Evolutionary conservation across 164 flowering plant species (phyloP), one percentile per base, ranked within the genome.

Genomic region (Macadamia integrifolia): DNA sequence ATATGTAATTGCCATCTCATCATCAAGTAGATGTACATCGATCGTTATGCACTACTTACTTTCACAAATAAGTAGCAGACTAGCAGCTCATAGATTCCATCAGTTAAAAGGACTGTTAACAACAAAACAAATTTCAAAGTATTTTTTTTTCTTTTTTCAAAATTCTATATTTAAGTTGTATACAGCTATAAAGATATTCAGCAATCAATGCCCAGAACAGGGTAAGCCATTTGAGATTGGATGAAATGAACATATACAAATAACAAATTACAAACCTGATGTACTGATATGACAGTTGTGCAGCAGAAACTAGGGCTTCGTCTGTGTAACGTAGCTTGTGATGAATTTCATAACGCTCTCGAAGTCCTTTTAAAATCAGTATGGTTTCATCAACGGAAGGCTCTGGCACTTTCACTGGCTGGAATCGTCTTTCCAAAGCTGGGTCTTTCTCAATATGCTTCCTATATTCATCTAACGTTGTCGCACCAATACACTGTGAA

Each of bases 391-490:
- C 96, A 23, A 94, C 99, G 52, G 93, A 60, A 42, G 99, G 99
- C 69, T 94, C 99, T 18, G 99, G 99, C 43, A 94, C 99, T 83
- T 80, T 89, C 10, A 94, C 97, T 3, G 96, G 99, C 72, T 94
- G 99, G 69, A 94, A 94, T 15, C 99, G 83, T 69, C 98, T 90
- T 78, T 92, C 98, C 60, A 94, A 77, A 32, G 98, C 98, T 40
- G 97, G 93, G 59, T 94, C 98, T 77, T 94, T 92, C 80, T 94
- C 97, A 69, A 94, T 88, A 74, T 94, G 98, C 84, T 94, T 90
- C 70, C 98, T 80, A 78, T 94, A 94, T 72, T 94, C 98, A 79
- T 92, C 97, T 0, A 94, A 86, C 46, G 98, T 94, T 13, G 98
- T 94, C 28, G 98, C 98, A 61, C 98, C 98, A 72, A 94, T 92